These are phyloP conservation scores for Craspedostauros australis DNA, from an alignment of 108 stramenopile genomes.

Conservation along the genomic window DNA sequence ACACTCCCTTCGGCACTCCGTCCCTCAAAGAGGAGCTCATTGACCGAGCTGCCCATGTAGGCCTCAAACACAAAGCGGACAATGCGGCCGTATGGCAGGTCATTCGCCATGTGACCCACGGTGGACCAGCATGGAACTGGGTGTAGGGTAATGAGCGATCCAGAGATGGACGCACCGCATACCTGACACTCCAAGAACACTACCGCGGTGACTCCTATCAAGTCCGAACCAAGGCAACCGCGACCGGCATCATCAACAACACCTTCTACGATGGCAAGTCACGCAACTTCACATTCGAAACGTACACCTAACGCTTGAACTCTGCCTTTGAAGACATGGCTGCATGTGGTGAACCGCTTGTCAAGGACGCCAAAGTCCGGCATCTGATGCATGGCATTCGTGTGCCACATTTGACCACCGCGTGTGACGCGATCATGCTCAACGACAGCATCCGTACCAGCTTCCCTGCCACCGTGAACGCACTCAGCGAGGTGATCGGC, in stretches of 20 bases:
- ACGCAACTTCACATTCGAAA: conserved; percentile 19
- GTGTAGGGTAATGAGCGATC: conserved; percentile 2
- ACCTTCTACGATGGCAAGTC: conserved; percentile 6
- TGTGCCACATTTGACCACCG: not conserved
- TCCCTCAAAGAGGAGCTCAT: conserved; percentile 15
- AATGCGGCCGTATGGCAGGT: conserved; percentile 9
- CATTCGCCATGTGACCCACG: conserved; percentile 17
- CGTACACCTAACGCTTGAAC: not conserved
- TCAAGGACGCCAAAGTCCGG: conserved; percentile 10
- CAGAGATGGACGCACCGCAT: conserved; percentile 25
- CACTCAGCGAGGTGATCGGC: too few relatives aligned
- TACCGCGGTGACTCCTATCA: conserved; percentile 4
- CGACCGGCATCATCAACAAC: not conserved
- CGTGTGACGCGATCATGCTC: too few relatives aligned
- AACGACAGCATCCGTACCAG: too few relatives aligned
- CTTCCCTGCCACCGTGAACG: too few relatives aligned
- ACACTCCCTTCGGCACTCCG: conserved; percentile 6
- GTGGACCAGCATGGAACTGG: conserved; percentile 16
- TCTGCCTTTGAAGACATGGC: conserved; percentile 14
- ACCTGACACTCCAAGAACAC: conserved; percentile 13
- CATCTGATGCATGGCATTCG: conserved; percentile 5
- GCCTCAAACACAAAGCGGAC: conserved; percentile 6
- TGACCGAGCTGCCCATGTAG: conserved; percentile 6
- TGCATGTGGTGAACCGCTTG: conserved; percentile 6
- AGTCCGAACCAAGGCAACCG: not conserved